A percentile compares a stretch with the other conserved stretches of the same genome.
These are phyloP conservation scores for Penicillium sp. DNA, from an alignment of 2,329 filamentous ascomycete species.

Conservation along the genomic window DNA sequence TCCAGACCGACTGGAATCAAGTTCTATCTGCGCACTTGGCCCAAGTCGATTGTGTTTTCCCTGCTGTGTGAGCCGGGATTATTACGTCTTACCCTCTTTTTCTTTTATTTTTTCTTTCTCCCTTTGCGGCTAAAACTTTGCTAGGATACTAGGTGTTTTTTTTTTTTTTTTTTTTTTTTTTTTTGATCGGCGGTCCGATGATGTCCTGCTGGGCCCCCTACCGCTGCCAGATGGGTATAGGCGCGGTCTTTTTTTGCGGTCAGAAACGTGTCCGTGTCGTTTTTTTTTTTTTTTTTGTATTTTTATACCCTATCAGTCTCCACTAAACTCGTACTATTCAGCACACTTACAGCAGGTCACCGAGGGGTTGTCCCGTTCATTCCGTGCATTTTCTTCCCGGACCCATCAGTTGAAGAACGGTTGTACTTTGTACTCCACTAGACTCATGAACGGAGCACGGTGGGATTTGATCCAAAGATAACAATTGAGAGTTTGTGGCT, in stretches of 20 bases:
- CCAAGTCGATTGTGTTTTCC: conserved; percentile 9
- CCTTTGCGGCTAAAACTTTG: background rate
- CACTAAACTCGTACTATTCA: background rate
- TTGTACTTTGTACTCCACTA: conserved; percentile 11
- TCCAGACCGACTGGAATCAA: conserved; percentile 17
- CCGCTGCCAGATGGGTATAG: conserved; percentile 9
- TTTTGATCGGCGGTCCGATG: conserved; percentile 19
- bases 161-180: background rate
- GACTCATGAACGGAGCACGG: background rate
- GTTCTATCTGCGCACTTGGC: conserved; percentile 2
- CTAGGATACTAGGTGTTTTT: background rate
- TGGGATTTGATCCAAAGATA: background rate
- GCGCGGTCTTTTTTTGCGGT: background rate
- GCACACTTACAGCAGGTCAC: background rate
- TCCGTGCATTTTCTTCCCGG: conserved; percentile 10
- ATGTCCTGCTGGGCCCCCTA: conserved; percentile 14
- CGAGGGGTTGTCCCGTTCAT: conserved; percentile 5
- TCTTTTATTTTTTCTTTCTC: background rate
- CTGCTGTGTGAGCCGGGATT: conserved; percentile 1
- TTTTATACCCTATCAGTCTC: conserved; percentile 1
- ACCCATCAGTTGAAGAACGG: conserved; percentile 7
- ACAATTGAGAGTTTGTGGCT: background rate
- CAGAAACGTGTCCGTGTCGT: conserved; percentile 1
- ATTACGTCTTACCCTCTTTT: background rate
- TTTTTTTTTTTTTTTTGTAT: conserved; percentile 2